Percentiles rank a stretch among this genome's conserved stretches.
These are phyloP conservation scores for Corinectria fuckeliana DNA, from an alignment of 2,329 filamentous ascomycete species.

Conservation along the genomic window DNA sequence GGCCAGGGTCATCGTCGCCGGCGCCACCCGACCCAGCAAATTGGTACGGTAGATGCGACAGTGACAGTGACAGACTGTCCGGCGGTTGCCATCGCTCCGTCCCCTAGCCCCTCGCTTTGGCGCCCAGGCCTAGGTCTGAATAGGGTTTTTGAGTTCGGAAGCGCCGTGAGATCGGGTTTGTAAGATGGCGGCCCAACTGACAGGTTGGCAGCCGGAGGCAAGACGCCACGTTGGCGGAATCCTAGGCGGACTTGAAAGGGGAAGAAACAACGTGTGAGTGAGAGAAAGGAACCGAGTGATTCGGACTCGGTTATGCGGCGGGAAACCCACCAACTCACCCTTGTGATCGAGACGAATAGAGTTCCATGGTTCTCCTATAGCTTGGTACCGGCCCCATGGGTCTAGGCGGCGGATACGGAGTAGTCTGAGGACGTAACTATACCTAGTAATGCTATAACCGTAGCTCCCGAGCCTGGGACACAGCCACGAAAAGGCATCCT, in stretches of 20 bases:
- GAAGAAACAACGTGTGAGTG: not conserved
- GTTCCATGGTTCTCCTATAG: not conserved
- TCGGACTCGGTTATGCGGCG: not conserved
- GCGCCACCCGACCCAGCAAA: not conserved
- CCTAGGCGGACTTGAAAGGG: not conserved
- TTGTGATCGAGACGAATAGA: not conserved
- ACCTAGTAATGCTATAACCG: too few relatives aligned
- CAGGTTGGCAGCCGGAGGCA: constrained; percentile 31
- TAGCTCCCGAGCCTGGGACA: too few relatives aligned
- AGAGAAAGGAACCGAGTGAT: not conserved
- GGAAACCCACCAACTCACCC: not conserved
- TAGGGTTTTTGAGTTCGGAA: constrained; percentile 23
- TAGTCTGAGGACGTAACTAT: too few relatives aligned
- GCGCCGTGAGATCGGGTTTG: not conserved
- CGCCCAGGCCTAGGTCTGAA: constrained; percentile 5
- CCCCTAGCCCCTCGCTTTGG: not conserved
- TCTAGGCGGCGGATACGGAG: not conserved
- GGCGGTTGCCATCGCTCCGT: not conserved
- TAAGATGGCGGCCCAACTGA: constrained; percentile 8
- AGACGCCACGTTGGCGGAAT: constrained; percentile 27
- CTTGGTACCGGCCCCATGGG: not conserved
- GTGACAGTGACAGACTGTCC: too few relatives aligned
- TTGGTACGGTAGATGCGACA: not conserved
- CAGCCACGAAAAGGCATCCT: not conserved
- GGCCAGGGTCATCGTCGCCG: not conserved